Evolutionary conservation across 805 yeast genomes (phyloP), one percentile per base, ranked within the genome.

Genomic region (Komagataella pseudopastoris): DNA sequence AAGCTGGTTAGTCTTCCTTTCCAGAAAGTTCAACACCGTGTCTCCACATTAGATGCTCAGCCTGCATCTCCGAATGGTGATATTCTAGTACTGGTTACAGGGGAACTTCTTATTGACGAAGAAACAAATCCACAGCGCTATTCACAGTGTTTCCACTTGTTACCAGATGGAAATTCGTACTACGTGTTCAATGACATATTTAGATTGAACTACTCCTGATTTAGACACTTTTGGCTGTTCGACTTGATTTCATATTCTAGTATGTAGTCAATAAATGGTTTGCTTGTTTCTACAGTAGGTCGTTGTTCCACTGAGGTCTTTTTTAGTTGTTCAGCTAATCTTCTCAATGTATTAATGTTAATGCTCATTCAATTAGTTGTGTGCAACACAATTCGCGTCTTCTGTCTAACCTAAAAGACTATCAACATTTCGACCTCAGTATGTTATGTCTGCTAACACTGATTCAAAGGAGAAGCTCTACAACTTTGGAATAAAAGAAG

Each of bases 1-100:
- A 91, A 93, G 68, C 79, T 93, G 58, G 82, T 80, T 23, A 78
- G 89, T 44, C 77, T 93, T 61, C 96, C 96, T 50, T 93, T 93
- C 77, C 84, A 78, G 66, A 89, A 89, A 71, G 97, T 93, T 53
- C 84, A 80, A 50, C 99, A 93, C 75, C 79, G 95, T 72, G 85
- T 93, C 64, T 83, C 95, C 51, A 91, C 98, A 47, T 78, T 93
- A 64, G 98, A 93, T 63, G 98, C 98, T 48, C 99, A 93, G 72
- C 99, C 99, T 49, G 96, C 95, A 44, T 85, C 96, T 53, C 88
- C 95, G 53, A 79, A 74, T 60, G 91, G 93, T 56, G 97, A 91
- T 65, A 95, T 93, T 52, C 76, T 93, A 61, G 98, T 91, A 51
- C 84, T 93, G 93, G 97, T 93, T 60, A 93, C 99, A 51, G 99